Evolutionary conservation across 2,329 filamentous ascomycete genomes (phyloP), one percentile per base, ranked within the genome.

Genomic region (Bretziella fagacearum): DNA sequence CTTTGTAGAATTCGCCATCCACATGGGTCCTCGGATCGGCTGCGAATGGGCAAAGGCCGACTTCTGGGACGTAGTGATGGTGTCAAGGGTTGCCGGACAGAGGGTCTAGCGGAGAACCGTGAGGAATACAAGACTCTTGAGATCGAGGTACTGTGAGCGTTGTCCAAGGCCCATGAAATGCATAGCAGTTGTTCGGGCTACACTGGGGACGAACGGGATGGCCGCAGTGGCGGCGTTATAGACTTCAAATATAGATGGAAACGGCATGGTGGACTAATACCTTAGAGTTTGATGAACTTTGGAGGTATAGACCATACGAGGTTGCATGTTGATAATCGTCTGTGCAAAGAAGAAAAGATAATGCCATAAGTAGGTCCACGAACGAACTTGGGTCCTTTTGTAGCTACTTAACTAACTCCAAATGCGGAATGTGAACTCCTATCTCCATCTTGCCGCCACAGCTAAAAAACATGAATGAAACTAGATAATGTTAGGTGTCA

Each of bases 1-100:
- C 13, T 84, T 64, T 0, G 70, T 73, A 35, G 82, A 78, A 47
- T 75, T 81, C 55, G 78, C 79, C 20, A 93, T 69, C 87, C 87
- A 95, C 53, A 91, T 76, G 37, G 73, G 74, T 3, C 85, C 85
- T 58, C 84, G 86, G 57, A 93, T 66, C 0, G 74, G 77, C 0
- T 71, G 71, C 46, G 82, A 80, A 49, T 60, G 53, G 20, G 58
- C 44, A 47, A 85, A 66, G 0, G 91, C 64, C 22, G 13, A 7
- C 32, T 35, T 15, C 15, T 35, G 32, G 2, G 4, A 10, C 10
- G 10, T 15, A 17, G 11, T 35, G 17, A 35, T 35, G 2, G 11
- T 2, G 2, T n/a, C 17, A 17, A 15, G 32, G 6, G 4, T 35
- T 6, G 10, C 32, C 11, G 5, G 15, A 11, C 7, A 17, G 10